Conservation (phyloP, 768 basidiomycete species). For the Boletus tylopilopsis region DNA sequence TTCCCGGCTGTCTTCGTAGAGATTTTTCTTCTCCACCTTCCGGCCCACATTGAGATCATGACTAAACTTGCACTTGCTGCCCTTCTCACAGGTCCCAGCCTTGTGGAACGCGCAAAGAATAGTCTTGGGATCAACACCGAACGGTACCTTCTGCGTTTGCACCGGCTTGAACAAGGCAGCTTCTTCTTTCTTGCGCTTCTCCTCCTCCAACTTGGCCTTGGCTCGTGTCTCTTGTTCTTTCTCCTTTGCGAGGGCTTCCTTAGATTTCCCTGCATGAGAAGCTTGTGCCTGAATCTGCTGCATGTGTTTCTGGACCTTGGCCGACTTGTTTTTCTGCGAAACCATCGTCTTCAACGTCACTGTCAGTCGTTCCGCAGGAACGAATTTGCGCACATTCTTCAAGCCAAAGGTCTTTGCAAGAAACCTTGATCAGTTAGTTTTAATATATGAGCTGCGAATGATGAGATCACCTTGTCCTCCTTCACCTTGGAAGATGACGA, state of each 20-base stretch:
- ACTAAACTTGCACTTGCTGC: conserved; percentile 94
- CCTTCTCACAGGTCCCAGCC: conserved; percentile 91
- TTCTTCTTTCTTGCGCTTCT: conserved; percentile 82
- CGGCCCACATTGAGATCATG: conserved; percentile 87
- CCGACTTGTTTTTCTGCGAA: conserved; percentile 85
- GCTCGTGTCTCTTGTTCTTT: conserved; percentile 75
- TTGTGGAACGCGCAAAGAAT: conserved; percentile 91
- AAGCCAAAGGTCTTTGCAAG: conserved; percentile 72
- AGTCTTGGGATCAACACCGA: conserved; percentile 96
- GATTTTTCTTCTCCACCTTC: conserved; percentile 92
- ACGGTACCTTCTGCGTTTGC: conserved; percentile 82
- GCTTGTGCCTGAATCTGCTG: conserved; percentile 77
- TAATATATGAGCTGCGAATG: conserved; percentile 6
- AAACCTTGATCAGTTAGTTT: conserved; percentile 30
- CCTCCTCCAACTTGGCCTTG: conserved; percentile 74
- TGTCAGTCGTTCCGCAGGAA: conserved; percentile 3
- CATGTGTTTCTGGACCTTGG: conserved; percentile 87
- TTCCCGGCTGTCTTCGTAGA: conserved; percentile 86
- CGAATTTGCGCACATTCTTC: conserved; percentile 65
- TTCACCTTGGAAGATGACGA: conserved; percentile 64
- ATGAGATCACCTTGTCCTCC: conserved; percentile 68
- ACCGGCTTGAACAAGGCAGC: conserved; percentile 79
- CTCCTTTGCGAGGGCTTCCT: conserved; percentile 77
- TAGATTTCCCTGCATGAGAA: conserved; percentile 72
- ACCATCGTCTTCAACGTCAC: conserved; percentile 4